Conservation (phyloP, 805 yeast species). For the Schwanniomyces yamadae region DNA sequence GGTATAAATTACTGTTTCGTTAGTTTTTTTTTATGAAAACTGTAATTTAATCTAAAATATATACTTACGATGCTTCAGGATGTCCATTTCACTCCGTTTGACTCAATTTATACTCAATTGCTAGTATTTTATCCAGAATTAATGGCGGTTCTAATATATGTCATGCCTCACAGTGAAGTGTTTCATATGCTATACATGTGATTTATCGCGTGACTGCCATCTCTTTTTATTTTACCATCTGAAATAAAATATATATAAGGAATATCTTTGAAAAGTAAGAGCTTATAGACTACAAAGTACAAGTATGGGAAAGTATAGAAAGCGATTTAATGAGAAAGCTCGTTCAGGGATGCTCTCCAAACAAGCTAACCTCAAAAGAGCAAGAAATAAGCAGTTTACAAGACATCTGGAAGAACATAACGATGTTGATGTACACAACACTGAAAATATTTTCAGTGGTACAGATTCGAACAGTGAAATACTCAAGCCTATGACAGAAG, state of each 20-base stretch:
- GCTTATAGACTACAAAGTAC: background rate
- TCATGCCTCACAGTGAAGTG: too few relatives aligned
- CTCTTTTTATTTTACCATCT: background rate
- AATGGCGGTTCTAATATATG: background rate
- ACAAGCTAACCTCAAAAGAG: constrained; percentile 64
- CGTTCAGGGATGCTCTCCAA: constrained; percentile 81
- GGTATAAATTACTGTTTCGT: constrained; percentile 39
- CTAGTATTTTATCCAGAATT: background rate
- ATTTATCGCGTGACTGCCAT: constrained; percentile 1
- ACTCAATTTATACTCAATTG: background rate
- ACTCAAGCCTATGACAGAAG: constrained; percentile 59
- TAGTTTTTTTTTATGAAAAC: constrained; percentile 11
- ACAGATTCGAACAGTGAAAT: constrained; percentile 60
- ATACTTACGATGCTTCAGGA: constrained; percentile 25
- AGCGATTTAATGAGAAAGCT: constrained; percentile 81
- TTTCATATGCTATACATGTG: too few relatives aligned
- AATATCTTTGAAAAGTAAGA: background rate
- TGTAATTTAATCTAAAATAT: background rate
- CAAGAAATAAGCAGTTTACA: constrained; percentile 67
- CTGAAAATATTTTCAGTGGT: constrained; percentile 14
- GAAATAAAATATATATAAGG: background rate
- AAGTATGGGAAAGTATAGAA: constrained; percentile 76
- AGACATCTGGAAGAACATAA: constrained; percentile 46
- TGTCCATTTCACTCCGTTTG: constrained; percentile 18
- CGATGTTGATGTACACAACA: too few relatives aligned